Base-by-base conservation (phyloP, 768 basidiomycete genomes). In the Pleurotus tuoliensis region DNA sequence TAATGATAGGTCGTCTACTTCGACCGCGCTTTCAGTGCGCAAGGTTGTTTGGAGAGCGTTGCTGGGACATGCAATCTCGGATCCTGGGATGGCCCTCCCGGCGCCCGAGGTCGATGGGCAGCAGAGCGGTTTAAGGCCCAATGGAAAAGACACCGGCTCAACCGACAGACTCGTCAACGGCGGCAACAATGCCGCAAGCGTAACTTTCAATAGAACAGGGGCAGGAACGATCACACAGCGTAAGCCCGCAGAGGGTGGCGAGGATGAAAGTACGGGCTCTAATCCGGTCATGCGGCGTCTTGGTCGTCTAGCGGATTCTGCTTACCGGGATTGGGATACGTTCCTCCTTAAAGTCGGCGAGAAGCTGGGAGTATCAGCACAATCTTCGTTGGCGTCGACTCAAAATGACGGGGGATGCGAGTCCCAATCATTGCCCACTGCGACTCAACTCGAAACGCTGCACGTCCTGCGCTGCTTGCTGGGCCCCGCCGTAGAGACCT, bases 1-100 rank as follows among this genome's bases (percentile, higher is more conserved):
- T 38, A 68, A 70, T 7, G 65, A 69, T 38, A 65, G 58, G 11
- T 61, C 74, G 8, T 58, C 63, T 24, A 66, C 67, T 2, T 65
- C 69, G 2, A 76, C 82, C 25, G 65, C 70, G n/a, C 71, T 87
- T 1, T 78, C 87, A 2, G 68, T 86, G 45, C 78, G 82, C 16
- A 91, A 91, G 65, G 81, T 90, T 46, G 80, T 82, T 9, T 92
- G 86, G 79, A 78, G 90, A 9, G 88, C 88, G 0, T 71, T 90
- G 16, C 24, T 52, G 39, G 51, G 51, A 18, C 51, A 27, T 11
- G 16, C 40, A 18, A 39, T 52, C 16, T 39, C 38, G 30, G 30
- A 11, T 11, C 30, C 30, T 11, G 30, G 30, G 8, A 3, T 34
- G 7, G 30, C 30, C 11, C 30, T 34, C 8, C 30, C 30, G 30